Percentiles rank a stretch among this genome's conserved stretches.
Conservation (phyloP, 495 filamentous ascomycete species). For the Platismatia glauca region DNA sequence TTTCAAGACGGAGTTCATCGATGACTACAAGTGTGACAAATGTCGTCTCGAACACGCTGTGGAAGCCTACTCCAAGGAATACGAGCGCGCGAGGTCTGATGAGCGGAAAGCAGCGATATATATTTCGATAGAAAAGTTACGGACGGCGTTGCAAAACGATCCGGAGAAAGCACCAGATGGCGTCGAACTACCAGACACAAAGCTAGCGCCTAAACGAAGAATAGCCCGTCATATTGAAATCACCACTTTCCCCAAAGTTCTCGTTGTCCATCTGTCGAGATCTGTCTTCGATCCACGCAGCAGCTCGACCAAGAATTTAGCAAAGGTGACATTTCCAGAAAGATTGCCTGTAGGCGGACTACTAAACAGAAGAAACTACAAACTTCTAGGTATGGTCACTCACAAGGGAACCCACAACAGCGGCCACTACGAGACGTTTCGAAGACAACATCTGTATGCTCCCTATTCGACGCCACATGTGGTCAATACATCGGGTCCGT, state of each 20-base stretch:
- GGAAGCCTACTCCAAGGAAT: slow-evolving; percentile 38
- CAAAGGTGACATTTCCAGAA: slow-evolving; percentile 89
- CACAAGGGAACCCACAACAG: slow-evolving; percentile 95
- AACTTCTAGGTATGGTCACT: slow-evolving; percentile 76
- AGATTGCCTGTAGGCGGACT: slow-evolving; percentile 70
- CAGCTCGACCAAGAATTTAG: slow-evolving; percentile 81
- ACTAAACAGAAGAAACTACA: slow-evolving; percentile 68
- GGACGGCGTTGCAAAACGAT: slow-evolving; percentile 57
- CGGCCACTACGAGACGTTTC: slow-evolving; percentile 95
- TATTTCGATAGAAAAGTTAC: slow-evolving; percentile 45
- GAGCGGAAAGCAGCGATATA: slow-evolving; percentile 46
- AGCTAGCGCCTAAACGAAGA: slow-evolving; percentile 64
- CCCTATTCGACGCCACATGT: slow-evolving; percentile 76
- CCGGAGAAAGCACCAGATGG: slow-evolving; percentile 68
- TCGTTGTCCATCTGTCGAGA: slow-evolving; percentile 85
- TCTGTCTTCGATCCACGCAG: slow-evolving; percentile 72
- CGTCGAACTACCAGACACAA: slow-evolving; percentile 63
- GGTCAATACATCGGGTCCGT: slow-evolving; percentile 61
- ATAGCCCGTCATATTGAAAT: slow-evolving; percentile 84
- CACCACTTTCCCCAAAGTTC: slow-evolving; percentile 72
- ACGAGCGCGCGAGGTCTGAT: slow-evolving; percentile 35
- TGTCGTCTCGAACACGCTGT: slow-evolving; percentile 80
- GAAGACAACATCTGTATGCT: slow-evolving; percentile 67
- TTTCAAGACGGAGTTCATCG: slow-evolving; percentile 90
- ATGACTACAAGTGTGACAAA: slow-evolving; percentile 91